Base-by-base conservation (phyloP, 1,139 yeast species). In the Suhomyces yuchorum region DNA sequence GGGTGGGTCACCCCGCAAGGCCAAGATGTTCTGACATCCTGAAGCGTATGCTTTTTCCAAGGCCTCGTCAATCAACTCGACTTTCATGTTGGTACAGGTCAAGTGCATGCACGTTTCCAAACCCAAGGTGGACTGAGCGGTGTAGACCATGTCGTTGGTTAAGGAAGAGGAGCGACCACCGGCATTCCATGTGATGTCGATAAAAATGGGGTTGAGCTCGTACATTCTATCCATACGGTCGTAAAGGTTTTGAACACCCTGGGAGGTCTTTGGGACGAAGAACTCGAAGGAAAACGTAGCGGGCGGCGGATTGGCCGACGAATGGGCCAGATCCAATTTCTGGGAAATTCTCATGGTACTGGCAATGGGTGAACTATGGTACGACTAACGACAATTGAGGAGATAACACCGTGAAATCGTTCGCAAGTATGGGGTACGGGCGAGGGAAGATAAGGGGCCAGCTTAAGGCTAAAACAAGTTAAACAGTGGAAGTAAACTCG, bases 161-260 rank as follows among this genome's bases (percentile, higher is more conserved):
- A 89, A 73, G 44, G 82, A 81, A 6, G 96, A 85, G 43, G 87
- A 72, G 50, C 92, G 77, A 8, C 98, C 98, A 38, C 99, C 99
- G 2, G 99, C 99, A 61, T 92, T 92, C 99, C 99, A 93, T 1
- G 99, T 93, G 54, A 93, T 88, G 64, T 93, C 99, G 51, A 93
- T 85, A 65, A 93, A 93, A 53, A 88, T 83, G 1, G 99, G 99
- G 55, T 87, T 86, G 60, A 92, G 76, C 56, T 88, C 92, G 67
- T 89, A 90, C 99, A 93, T 93, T 67, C 97, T 82, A 64, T 93
- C 98, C 95, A 93, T 93, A 65, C 99, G 81, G 66, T 93, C 99
- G 69, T 92, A 93, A 50, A 93, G 77, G 64, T 93, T 93, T 66
- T 92, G 97, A 28, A 92, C 95, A 65, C 99, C 99, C 67, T 93